phyloP scores from a whole-genome alignment of 129 eudicot genomes.

The Kitagawia praeruptora region DNA sequence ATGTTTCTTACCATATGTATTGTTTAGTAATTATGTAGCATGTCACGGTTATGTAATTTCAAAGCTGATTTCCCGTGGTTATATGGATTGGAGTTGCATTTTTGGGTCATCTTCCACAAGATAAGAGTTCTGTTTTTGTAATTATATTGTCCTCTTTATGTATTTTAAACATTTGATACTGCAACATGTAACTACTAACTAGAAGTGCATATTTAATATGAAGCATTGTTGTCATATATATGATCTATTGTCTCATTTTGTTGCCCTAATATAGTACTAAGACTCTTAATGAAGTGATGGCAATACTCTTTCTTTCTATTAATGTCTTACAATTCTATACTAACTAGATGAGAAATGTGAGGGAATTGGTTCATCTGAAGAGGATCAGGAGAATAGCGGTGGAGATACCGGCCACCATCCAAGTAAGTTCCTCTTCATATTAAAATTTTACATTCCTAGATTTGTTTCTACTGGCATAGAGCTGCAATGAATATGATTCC shows the following conservation, averaged over 20 bases:
- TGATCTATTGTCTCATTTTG: neutral
- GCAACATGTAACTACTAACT: neutral
- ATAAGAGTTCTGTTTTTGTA: neutral
- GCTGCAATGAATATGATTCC: neutral
- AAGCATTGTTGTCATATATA: no score
- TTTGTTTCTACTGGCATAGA: neutral
- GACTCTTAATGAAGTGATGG: neutral
- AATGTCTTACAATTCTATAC: neutral
- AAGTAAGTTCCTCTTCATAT: conserved; percentile 39
- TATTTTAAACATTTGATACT: neutral
- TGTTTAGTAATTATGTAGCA: neutral
- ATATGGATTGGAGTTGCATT: neutral
- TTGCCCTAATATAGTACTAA: neutral
- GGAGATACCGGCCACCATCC: conserved; percentile 86
- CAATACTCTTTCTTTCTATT: neutral
- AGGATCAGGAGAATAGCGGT: conserved; percentile 71
- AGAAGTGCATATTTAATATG: neutral
- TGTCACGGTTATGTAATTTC: neutral
- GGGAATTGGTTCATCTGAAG: conserved; percentile 88
- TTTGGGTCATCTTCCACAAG: neutral
- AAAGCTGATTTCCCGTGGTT: neutral
- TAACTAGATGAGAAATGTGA: conserved; percentile 72
- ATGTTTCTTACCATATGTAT: neutral
- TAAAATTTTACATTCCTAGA: neutral
- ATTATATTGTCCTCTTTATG: no score